These are phyloP conservation scores for Bothriochloa decipiens DNA, from an alignment of 176 grass and related monocot genomes.

Conservation along the genomic window DNA sequence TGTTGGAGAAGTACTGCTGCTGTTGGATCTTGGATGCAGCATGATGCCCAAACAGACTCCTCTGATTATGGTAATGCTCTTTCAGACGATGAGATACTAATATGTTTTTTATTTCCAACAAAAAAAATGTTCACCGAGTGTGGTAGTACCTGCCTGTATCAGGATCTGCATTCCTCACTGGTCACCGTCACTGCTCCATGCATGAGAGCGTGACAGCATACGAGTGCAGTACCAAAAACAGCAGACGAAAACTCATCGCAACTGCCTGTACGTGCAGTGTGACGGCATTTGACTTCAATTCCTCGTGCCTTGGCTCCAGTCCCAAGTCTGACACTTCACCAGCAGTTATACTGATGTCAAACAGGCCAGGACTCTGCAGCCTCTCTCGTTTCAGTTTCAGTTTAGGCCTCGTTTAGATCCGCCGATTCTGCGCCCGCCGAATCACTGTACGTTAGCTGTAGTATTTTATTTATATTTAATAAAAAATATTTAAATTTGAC, in stretches of 20 bases:
- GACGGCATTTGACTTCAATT: not conserved
- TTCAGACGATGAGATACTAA: not conserved
- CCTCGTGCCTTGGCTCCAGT: not conserved
- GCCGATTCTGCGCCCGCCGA: too few species aligned
- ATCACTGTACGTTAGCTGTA: too few species aligned
- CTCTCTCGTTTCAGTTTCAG: not conserved
- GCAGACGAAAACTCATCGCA: constrained; percentile 25
- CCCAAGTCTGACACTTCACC: not conserved
- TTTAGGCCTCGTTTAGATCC: not conserved
- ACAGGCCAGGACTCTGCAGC: not conserved
- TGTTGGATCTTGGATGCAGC: not conserved
- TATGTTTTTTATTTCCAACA: not conserved
- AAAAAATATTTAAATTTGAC: too few species aligned
- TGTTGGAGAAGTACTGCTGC: not conserved
- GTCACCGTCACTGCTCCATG: constrained; percentile 18
- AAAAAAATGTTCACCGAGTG: not conserved
- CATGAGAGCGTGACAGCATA: not conserved
- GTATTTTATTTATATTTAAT: too few species aligned
- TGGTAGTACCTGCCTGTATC: not conserved
- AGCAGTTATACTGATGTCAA: not conserved
- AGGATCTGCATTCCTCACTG: constrained; percentile 24
- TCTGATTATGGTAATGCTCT: not conserved
- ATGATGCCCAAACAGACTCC: not conserved
- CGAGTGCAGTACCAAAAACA: constrained; percentile 5
- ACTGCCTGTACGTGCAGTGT: not conserved